Percentiles rank a stretch among this genome's conserved stretches.
phyloP scores from a whole-genome alignment of 1,284 basidiomycete species.

The Rhodotorula sp. region DNA sequence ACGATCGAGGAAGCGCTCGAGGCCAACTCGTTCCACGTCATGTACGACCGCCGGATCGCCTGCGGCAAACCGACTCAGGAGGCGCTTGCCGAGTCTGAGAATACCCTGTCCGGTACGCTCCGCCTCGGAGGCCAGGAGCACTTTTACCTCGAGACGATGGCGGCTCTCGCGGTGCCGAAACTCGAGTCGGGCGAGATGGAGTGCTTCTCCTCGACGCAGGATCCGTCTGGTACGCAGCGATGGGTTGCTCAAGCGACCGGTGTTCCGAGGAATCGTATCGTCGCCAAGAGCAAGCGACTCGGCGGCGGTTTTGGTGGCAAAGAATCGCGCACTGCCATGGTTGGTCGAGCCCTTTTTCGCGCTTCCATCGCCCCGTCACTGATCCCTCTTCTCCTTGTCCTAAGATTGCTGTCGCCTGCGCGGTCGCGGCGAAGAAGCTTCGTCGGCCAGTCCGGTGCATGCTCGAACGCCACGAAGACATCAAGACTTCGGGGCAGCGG shows the following conservation, averaged over 20 bases:
- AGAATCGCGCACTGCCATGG: conserved; percentile 42
- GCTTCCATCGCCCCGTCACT: background rate
- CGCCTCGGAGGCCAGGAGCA: conserved; percentile 47
- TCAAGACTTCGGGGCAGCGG: conserved; percentile 48
- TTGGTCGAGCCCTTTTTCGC: background rate
- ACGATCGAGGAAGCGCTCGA: conserved; percentile 47
- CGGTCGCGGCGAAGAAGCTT: conserved; percentile 47
- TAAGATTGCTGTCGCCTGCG: conserved; percentile 42
- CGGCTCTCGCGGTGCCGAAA: conserved; percentile 48
- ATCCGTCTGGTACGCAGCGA: conserved; percentile 48
- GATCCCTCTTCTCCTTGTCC: background rate
- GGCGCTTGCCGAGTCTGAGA: conserved; percentile 38
- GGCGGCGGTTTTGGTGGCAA: conserved; percentile 51
- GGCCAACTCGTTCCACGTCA: conserved; percentile 42
- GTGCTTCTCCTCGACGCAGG: conserved; percentile 49
- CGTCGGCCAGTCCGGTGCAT: conserved; percentile 48
- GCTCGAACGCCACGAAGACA: conserved; percentile 50
- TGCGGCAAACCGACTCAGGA: conserved; percentile 40
- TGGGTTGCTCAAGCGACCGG: conserved; percentile 48
- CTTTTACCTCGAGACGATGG: conserved; percentile 46
- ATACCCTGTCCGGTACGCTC: conserved; percentile 46
- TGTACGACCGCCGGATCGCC: conserved; percentile 36
- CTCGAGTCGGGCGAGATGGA: conserved; percentile 50
- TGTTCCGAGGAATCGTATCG: conserved; percentile 48
- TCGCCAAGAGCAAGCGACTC: conserved; percentile 47